Base-by-base conservation (phyloP, 345 rosid genomes). In the Gossypium bickii region DNA sequence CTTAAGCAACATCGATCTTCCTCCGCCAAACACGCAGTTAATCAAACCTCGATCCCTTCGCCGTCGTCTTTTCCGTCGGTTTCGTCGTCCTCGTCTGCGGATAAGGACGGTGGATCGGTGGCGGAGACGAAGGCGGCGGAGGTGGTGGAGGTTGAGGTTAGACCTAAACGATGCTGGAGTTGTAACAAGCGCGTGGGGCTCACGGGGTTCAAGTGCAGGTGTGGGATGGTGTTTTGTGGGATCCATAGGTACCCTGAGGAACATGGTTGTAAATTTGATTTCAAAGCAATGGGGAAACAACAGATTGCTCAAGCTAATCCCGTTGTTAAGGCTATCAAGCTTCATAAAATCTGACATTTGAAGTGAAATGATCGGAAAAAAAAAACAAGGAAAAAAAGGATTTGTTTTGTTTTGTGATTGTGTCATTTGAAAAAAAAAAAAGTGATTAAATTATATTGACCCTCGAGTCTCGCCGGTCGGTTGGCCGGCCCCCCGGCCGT, bases 261-360 rank as follows among this genome's bases (percentile, higher is more conserved):
- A 53, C 98, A 94, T 66, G 82, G 43, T 0, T 94, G 98, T 38
- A 41, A 81, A 7, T 92, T 90, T n/a, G 97, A 94, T 82, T 94
- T 88, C 84, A 94, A 89, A 81, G 53, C 75, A 27, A 58, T 85
- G 77, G 97, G 97, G 12, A 85, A 89, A 56, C 87, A 84, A 45
- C 88, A 87, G 87, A 92, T 94, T 68, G 93, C 92, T 3, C 86
- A 80, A 71, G 97, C 94, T 1, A 92, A 94, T 77, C 98, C 97
- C 0, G 76, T 94, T 3, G 82, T 94, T 0, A 87, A 88, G 74
- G 92, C 85, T 0, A 85, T 82, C 57, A 94, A 94, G 82, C 91
- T 94, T 2, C 82, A 83, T 8, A 93, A 88, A 85, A 90, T 92
- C 60, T 92, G 82, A 90, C 4, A 11, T 16, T 43, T 41, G 8